Base-by-base conservation (phyloP, 345 rosid species). In the Syzygium grande region DNA sequence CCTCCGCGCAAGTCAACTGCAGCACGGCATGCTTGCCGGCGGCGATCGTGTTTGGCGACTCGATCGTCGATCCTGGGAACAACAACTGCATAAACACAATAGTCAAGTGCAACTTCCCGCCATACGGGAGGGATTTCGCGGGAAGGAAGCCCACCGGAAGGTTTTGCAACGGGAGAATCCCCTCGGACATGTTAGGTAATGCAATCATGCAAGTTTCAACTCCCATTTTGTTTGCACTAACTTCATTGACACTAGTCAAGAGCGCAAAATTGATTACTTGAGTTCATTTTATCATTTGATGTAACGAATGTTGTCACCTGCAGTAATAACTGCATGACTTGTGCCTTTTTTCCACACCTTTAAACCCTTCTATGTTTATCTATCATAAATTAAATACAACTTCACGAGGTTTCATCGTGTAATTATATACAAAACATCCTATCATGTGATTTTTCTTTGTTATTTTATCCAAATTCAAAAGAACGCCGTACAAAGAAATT, bases 21-120 rank as follows among this genome's bases (percentile, higher is more conserved):
- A 22, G 7, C 22, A 1, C 9, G 27, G 49, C 49, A 19, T 59
- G 65, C 22, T 85, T 90, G 86, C 93, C 92, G 12, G 94, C 95
- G 1, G 11, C 86, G 4, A 83, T 94, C 29, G 91, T 87, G 86
- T 93, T 93, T 79, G 95, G 97, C 29, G 95, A 94, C 87, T 94
- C 95, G 4, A 88, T 93, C 29, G 87, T 91, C 38, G 97, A 94
- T 90, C 89, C 97, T 2, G 97, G 95, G 77, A 94, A 94, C 89
- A 94, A 94, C 87, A 91, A 94, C 86, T 5, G 87, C 43, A 52
- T 94, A 29, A 30, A 55, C 10, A 93, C 95, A 2, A 3, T 91
- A 23, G 85, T 84, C 56, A 94, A 90, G 91, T 86, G 91, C 91
- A 87, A 94, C 83, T 93, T 93, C 80, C 92, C 68, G 2, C 97